These are phyloP conservation scores for Buddleja alternifolia DNA, from an alignment of 257 asterid species.

Conservation along the genomic window DNA sequence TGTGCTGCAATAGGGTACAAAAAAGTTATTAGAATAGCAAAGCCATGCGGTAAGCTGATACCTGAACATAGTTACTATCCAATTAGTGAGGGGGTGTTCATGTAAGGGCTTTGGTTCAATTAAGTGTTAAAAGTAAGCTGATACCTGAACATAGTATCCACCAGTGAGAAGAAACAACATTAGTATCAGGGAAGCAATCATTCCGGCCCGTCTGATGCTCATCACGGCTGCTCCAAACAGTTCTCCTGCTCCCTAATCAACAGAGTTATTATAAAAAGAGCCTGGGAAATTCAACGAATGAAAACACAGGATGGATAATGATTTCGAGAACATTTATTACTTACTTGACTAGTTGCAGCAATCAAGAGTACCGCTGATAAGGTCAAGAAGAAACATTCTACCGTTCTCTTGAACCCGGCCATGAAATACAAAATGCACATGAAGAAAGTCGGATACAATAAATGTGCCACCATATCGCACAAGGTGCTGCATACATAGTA, in stretches of 20 bases:
- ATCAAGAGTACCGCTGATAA: conserved; percentile 61
- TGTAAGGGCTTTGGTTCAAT: no score
- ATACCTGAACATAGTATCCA: conserved; percentile 94
- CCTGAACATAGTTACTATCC: conserved; percentile 98
- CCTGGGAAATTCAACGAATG: neutral
- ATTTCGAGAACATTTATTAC: neutral
- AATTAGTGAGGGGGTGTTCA: no score
- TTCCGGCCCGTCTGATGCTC: conserved; percentile 88
- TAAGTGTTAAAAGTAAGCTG: neutral
- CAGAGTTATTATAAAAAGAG: neutral
- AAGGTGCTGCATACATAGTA: conserved; percentile 89
- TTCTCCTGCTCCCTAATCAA: conserved; percentile 90
- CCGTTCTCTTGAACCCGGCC: conserved; percentile 86
- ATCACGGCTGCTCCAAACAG: conserved; percentile 89
- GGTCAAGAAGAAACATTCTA: conserved; percentile 73
- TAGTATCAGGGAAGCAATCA: conserved; percentile 79
- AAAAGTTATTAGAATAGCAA: no score
- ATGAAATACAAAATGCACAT: conserved; percentile 90
- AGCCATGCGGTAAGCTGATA: conserved; percentile 30
- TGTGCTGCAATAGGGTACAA: conserved; percentile 61
- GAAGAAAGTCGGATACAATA: conserved; percentile 72
- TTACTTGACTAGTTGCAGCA: conserved; percentile 88
- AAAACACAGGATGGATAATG: neutral
- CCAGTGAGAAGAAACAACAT: conserved; percentile 99
- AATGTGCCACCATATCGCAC: conserved; percentile 87